A percentile compares a stretch with the other conserved stretches of the same genome.
Evolutionary conservation across 106 monocot genomes (phyloP).

Genomic region (Acorus gramineus): DNA sequence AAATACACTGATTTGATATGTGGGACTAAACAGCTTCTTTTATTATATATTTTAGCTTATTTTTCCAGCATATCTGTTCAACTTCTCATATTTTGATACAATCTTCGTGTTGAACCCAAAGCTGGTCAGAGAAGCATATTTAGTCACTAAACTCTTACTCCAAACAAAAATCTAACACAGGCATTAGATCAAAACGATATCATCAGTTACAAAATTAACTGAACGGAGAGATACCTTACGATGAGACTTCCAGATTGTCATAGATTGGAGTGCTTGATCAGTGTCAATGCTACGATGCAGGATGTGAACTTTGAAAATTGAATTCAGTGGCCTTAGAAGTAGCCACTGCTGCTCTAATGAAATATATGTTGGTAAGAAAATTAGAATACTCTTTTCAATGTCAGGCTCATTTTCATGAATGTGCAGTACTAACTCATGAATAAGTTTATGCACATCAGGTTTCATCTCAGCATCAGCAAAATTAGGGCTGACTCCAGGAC

Average conservation of each 20-base stretch:
- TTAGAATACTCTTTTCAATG: slow-evolving; percentile 65
- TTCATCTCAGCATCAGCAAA: slow-evolving; percentile 43
- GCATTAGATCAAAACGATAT: too few relatives aligned
- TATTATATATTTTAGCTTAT: too few relatives aligned
- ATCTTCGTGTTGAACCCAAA: too few relatives aligned
- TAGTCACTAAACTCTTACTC: too few relatives aligned
- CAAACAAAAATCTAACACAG: too few relatives aligned
- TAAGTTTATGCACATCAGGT: slow-evolving; percentile 36
- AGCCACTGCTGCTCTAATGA: slow-evolving; percentile 78
- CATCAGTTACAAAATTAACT: too few relatives aligned
- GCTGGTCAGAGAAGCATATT: too few relatives aligned
- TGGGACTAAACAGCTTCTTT: too few relatives aligned
- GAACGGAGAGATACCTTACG: slow-evolving; percentile 46
- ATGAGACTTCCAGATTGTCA: slow-evolving; percentile 57
- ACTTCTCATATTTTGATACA: too few relatives aligned
- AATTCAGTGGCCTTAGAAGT: slow-evolving; percentile 27
- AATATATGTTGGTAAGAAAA: slow-evolving; percentile 77
- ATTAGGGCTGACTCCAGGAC: slow-evolving; percentile 8
- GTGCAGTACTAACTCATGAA: slow-evolving; percentile 54
- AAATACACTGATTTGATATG: too few relatives aligned
- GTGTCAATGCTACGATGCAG: slow-evolving; percentile 82
- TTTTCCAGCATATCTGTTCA: too few relatives aligned
- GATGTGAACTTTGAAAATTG: slow-evolving; percentile 59
- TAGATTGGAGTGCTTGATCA: slow-evolving; percentile 60
- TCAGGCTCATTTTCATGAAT: slow-evolving; percentile 59